Evolutionary conservation across 805 yeast species (phyloP).

Genomic region (Zygotorulaspora sp.): DNA sequence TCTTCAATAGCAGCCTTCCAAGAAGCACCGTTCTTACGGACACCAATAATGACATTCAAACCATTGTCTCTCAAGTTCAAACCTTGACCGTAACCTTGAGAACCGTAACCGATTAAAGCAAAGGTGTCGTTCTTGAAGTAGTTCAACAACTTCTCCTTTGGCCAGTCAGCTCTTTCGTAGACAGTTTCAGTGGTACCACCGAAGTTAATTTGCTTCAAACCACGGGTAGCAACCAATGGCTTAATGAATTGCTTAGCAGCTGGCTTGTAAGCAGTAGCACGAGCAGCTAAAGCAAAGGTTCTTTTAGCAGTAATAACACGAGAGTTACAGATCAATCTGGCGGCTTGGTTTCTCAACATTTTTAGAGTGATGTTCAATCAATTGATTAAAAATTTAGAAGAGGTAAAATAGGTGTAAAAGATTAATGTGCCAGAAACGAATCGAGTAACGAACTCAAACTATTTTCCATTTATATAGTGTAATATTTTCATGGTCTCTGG

Average conservation of each 20-base stretch:
- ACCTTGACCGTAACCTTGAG: slow-evolving; percentile 99
- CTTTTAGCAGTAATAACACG: slow-evolving; percentile 54
- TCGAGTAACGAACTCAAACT: not conserved
- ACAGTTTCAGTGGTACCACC: slow-evolving; percentile 94
- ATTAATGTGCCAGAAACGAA: not conserved
- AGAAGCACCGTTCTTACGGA: slow-evolving; percentile 96
- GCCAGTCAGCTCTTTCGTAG: slow-evolving; percentile 99
- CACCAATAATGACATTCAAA: slow-evolving; percentile 95
- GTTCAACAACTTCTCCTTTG: slow-evolving; percentile 89
- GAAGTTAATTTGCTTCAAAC: slow-evolving; percentile 93
- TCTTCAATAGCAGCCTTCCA: slow-evolving; percentile 99
- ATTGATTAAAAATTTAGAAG: not conserved
- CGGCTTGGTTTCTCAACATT: slow-evolving; percentile 43
- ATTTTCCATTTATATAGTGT: slow-evolving; percentile 1
- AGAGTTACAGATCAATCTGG: slow-evolving; percentile 40
- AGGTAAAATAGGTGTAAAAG: not conserved
- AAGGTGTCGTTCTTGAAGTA: slow-evolving; percentile 98
- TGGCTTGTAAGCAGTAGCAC: slow-evolving; percentile 52
- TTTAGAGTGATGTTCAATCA: too few species aligned
- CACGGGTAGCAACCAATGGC: slow-evolving; percentile 66
- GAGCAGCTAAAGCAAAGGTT: slow-evolving; percentile 51
- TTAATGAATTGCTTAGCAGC: slow-evolving; percentile 46
- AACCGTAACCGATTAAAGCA: slow-evolving; percentile 98
- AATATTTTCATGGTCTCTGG: not conserved
- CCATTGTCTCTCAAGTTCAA: slow-evolving; percentile 99